Base-by-base conservation (phyloP, 1,284 basidiomycete genomes). In the Tylopilus orsonianus region DNA sequence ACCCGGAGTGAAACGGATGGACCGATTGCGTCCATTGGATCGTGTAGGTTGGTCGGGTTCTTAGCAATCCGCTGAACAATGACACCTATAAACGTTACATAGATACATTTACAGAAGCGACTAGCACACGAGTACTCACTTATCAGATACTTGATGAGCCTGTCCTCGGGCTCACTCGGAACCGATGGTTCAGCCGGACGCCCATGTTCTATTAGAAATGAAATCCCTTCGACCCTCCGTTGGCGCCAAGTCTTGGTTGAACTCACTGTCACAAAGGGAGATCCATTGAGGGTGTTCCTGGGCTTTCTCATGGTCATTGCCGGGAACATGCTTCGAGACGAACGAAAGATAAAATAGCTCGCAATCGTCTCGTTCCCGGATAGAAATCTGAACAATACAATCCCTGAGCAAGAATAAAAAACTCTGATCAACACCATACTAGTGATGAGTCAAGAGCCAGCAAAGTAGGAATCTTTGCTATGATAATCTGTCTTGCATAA, bases 301-400 rank as follows among this genome's bases (percentile, higher is more conserved):
- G 44, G 57, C 56, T 46, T 77, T 74, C 49, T 72, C 73, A 22
- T 74, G 71, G 18, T 80, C 77, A 26, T 72, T 67, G 19, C 66
- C 63, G 27, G 71, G 66, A 36, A 66, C 61, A 36, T 77, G 67
- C 42, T 75, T 78, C 43, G 73, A 71, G 53, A 86, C 71, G 59
- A 72, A 75, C 29, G 84, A 84, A 44, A 95, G 72, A 68, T 94
- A 96, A 62, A 87, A 90, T 34, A 92, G 68, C 68, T 97, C 94
- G 41, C 87, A 84, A 60, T 97, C 95, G n/a, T 70, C 74, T 30
- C 95, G 77, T 64, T 96, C 93, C 52, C 78, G 80, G 8, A 67
- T 48, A 5, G 83, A 78, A 44, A 95, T 79, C 85, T 91, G 60
- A 40, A 52, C 22, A 26, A 41, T 27, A 33, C 44, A 49, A 43